Percentiles rank a stretch among this genome's conserved stretches.
These are phyloP conservation scores for Firmiana major DNA, from an alignment of 345 rosid species.

Conservation along the genomic window DNA sequence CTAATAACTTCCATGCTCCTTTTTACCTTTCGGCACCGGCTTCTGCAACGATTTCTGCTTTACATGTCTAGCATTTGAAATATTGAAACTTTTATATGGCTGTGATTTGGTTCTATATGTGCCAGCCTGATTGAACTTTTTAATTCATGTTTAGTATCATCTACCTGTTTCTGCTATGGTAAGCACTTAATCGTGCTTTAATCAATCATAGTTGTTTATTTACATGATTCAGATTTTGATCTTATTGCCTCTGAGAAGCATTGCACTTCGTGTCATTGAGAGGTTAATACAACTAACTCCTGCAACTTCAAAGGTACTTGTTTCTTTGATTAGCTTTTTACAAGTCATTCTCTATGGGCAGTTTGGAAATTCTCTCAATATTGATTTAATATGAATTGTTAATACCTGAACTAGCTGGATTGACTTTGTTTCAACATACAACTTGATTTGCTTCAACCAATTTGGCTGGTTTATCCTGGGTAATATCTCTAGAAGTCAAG, in stretches of 20 bases:
- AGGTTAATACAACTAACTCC: slow-evolving; percentile 80
- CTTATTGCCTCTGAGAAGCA: slow-evolving; percentile 67
- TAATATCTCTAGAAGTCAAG: not conserved
- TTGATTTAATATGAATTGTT: not conserved
- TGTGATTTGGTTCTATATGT: not conserved
- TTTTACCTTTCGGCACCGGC: not conserved
- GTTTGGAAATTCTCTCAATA: not conserved
- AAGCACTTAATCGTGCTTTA: slow-evolving; percentile 5
- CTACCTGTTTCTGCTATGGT: not conserved
- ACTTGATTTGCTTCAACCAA: not conserved
- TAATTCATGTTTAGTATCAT: not conserved
- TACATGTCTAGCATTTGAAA: not conserved
- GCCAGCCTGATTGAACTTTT: not conserved
- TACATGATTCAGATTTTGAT: slow-evolving; percentile 58
- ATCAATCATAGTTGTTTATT: slow-evolving; percentile 8
- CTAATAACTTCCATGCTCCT: not conserved
- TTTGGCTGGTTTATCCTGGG: not conserved
- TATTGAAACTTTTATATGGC: not conserved
- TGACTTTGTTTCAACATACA: not conserved
- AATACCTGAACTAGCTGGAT: not conserved
- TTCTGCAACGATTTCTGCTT: not conserved
- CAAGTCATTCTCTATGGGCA: slow-evolving; percentile 13
- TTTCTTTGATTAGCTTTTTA: slow-evolving; percentile 8
- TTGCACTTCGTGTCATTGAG: slow-evolving; percentile 64
- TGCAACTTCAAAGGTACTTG: slow-evolving; percentile 57